phyloP scores from a whole-genome alignment of 2,329 filamentous ascomycete genomes.

The Calonectria pteridis region DNA sequence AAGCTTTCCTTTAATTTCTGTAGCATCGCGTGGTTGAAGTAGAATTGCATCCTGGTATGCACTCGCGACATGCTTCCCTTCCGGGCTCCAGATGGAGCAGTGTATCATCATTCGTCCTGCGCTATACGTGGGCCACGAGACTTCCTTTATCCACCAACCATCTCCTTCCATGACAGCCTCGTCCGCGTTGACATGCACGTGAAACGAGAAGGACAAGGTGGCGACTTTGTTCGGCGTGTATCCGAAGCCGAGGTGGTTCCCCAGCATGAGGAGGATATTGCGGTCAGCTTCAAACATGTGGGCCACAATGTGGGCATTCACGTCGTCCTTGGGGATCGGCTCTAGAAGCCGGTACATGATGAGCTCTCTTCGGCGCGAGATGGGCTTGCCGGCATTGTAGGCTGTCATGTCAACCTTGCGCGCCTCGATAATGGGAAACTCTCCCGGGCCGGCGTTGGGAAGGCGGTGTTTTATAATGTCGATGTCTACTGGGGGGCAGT shows the following conservation, averaged over 20 bases:
- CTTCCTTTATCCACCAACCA: conserved; percentile 68
- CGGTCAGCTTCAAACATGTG: conserved; percentile 66
- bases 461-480: conserved; percentile 52
- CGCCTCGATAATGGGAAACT: conserved; percentile 65
- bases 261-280: conserved; percentile 66
- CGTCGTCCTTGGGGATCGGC: conserved; percentile 55
- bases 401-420: conserved; percentile 65
- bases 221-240: conserved; percentile 56
- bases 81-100: conserved; percentile 66
- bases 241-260: conserved; percentile 62
- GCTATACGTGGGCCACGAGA: conserved; percentile 60
- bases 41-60: conserved; percentile 67
- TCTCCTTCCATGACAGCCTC: conserved; percentile 61
- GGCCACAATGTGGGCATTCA: conserved; percentile 60
- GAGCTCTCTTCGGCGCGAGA: conserved; percentile 62
- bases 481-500: conserved; percentile 61
- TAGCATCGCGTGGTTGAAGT: conserved; percentile 36
- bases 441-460: conserved; percentile 54
- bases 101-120: conserved; percentile 62
- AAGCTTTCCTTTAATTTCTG: conserved; percentile 8
- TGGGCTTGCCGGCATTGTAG: conserved; percentile 56
- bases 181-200: conserved; percentile 63
- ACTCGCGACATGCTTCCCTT: conserved; percentile 65
- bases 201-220: conserved; percentile 64
- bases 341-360: conserved; percentile 62